Evolutionary conservation across 2,329 filamentous ascomycete genomes (phyloP), one percentile per base, ranked within the genome.

Genomic region (Cercospora canescens): DNA sequence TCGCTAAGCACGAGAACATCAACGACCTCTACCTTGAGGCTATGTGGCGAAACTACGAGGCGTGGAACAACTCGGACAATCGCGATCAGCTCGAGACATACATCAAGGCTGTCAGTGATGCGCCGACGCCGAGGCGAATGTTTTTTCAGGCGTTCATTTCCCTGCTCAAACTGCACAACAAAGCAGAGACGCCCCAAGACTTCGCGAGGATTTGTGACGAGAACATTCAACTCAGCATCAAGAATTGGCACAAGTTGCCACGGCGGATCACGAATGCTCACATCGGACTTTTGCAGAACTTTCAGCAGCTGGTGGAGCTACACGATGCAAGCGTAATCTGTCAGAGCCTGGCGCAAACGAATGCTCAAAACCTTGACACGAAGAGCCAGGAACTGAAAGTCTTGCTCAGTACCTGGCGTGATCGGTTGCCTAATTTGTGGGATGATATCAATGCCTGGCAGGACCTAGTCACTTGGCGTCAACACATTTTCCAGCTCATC

Each of bases 111-210:
- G 91, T 99, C 18, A 97, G 96, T 83, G 95, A 99, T 79, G 94
- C 96, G 0, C 95, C 96, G 1, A 99, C 96, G 0, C 94, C 95
- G 24, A 86, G 95, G 66, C 87, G 95, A 62, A 91, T 93, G 45
- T 99, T 99, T 85, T 99, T 99, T 88, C 94, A 97, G 78, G 93
- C 94, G 0, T 99, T 99, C 81, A 97, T 97, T 91, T 91, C 93
- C 1, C 84, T 99, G 37, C 88, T 99, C 69, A 97, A 97, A 79
- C 89, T 96, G 70, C 94, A 98, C 79, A 91, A 92, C 73, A 94
- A 96, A 80, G 89, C 91, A 69, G 94, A 98, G 77, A 86, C 86
- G 5, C 84, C 86, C 16, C 86, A 86, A 45, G 94, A 98, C 60
- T 98, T 99, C 79, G 91, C 90, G 68, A 89, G 93, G 64, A 87